A percentile compares a stretch with the other conserved stretches of the same genome.
phyloP scores from a whole-genome alignment of 768 basidiomycete genomes.

The Cantharellus anzutake region DNA sequence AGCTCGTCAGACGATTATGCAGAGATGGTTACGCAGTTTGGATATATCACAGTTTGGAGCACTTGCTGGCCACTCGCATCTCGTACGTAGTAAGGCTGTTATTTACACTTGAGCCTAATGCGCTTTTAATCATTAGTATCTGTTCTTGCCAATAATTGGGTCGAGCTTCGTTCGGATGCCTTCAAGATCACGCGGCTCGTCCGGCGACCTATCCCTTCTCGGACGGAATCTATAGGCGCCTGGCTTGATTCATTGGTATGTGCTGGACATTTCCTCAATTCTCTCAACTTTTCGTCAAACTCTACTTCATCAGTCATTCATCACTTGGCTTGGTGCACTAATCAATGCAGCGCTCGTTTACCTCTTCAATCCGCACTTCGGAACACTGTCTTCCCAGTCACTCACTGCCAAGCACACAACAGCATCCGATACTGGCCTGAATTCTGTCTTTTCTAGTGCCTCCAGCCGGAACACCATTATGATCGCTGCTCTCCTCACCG shows the following conservation, averaged over 20 bases:
- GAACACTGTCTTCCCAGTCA: not conserved
- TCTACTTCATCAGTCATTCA: slow-evolving; percentile 26
- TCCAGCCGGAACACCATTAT: slow-evolving; percentile 16
- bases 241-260: slow-evolving; percentile 74
- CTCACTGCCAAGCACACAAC: not conserved
- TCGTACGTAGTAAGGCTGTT: slow-evolving; percentile 21
- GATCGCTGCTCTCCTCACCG: slow-evolving; percentile 46
- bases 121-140: slow-evolving; percentile 27
- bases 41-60: slow-evolving; percentile 82
- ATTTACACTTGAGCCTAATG: not conserved
- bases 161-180: slow-evolving; percentile 86
- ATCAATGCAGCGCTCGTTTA: slow-evolving; percentile 83
- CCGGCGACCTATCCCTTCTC: slow-evolving; percentile 66
- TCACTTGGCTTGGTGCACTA: slow-evolving; percentile 78
- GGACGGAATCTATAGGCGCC: slow-evolving; percentile 81
- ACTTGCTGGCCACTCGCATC: slow-evolving; percentile 88
- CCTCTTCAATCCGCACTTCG: slow-evolving; percentile 34
- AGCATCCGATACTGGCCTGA: not conserved
- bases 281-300: not conserved
- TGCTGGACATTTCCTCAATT: not conserved
- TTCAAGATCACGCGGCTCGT: slow-evolving; percentile 83
- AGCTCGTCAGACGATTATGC: slow-evolving; percentile 44
- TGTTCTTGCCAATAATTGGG: slow-evolving; percentile 78
- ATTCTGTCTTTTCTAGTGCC: not conserved
- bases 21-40: slow-evolving; percentile 91